Evolutionary conservation across 441 rosid genomes (phyloP).

Genomic region (Rhodomyrtus psidioides): DNA sequence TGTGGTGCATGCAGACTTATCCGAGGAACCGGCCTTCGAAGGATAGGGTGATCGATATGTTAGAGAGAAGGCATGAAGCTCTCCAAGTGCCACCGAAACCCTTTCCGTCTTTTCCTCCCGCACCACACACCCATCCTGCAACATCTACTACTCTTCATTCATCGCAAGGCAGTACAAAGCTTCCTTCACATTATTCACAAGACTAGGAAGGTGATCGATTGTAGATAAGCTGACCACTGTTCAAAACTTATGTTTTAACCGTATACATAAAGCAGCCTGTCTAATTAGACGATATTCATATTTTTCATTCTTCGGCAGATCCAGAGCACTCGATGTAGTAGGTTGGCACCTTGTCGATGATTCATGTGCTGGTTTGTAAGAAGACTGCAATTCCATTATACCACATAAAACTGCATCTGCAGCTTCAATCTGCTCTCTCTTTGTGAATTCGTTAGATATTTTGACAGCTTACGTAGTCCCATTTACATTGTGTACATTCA

Average conservation of each 20-base stretch:
- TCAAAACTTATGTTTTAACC: background rate
- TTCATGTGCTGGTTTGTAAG: background rate
- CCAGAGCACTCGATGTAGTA: background rate
- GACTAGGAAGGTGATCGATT: background rate
- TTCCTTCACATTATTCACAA: background rate
- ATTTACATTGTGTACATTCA: background rate
- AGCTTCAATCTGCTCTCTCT: background rate
- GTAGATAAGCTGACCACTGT: background rate
- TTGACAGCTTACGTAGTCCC: background rate
- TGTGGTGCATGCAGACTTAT: background rate
- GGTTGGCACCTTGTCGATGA: background rate
- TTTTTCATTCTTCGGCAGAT: background rate
- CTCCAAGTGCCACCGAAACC: background rate
- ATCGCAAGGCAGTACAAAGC: background rate
- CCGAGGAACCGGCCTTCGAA: background rate
- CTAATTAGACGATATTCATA: background rate
- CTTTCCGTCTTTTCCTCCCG: background rate
- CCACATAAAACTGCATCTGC: background rate
- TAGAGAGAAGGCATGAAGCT: background rate
- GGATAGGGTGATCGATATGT: background rate
- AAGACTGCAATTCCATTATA: background rate
- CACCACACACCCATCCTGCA: background rate
- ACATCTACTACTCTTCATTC: background rate
- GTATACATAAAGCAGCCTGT: background rate
- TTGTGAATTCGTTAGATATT: background rate